Base-by-base conservation (phyloP, 345 rosid genomes). In the Abelmoschus esculentus region DNA sequence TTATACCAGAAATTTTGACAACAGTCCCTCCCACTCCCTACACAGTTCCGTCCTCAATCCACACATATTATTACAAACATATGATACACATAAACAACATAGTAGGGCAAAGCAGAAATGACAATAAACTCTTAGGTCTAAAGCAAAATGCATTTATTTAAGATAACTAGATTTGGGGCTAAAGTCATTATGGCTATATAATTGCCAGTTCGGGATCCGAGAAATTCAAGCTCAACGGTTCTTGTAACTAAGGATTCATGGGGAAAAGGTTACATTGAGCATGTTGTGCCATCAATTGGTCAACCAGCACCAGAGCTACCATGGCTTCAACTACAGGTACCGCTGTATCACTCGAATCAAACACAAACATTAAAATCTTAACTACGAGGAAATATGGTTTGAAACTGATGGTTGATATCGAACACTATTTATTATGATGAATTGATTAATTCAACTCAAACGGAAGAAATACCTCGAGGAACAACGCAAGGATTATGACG, bases 401-500 rank as follows among this genome's bases (percentile, higher is more conserved):
- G 6, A 7, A 34, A 34, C 38, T 1, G 38, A 34, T 0, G 6
- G 38, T 5, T 34, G 7, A 34, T 6, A 34, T 34, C 38, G 5
- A 5, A 34, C 38, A 5, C 38, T 7, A 34, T 34, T 34, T 34
- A 34, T 34, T 34, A 0, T 34, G 38, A 34, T 34, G 38, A 34
- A 34, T 34, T 34, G 6, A 0, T 5, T 34, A n/a, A n/a, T 22
- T 22, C 26, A 22, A 22, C 1, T 34, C 36, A 32, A 32, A 32
- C 36, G 0, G 36, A 14, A 32, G 55, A 69, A 67, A 42, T 80
- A 95, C 99, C 99, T 84, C 98, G 82, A 14, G 98, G 96, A 67
- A 87, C 96, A 65, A 95, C 96, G 70, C 99, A 95, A 7, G 98
- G 99, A 84, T 91, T 98, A 75, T 91, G 98, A 62, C 96, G 98